phyloP scores from a whole-genome alignment of 2,329 filamentous ascomycete species.

The Xylariaceae sp. region DNA sequence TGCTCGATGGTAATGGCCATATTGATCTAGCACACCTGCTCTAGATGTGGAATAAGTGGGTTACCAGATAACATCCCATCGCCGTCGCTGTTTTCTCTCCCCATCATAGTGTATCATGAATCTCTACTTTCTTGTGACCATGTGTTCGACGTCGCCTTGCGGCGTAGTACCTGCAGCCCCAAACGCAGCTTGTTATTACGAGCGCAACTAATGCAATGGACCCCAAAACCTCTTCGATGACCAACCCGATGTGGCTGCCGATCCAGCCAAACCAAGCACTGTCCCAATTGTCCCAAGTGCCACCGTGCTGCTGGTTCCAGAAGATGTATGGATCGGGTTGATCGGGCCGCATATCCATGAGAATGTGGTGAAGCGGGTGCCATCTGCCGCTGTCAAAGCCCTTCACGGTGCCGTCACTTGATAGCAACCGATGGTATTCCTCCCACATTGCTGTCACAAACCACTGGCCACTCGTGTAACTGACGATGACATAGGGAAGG shows the following conservation, averaged over 20 bases:
- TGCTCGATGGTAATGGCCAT: constrained; percentile 57
- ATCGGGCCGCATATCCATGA: constrained; percentile 38
- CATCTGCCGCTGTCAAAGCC: constrained; percentile 25
- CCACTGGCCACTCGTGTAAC: constrained; percentile 73
- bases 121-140: too few species aligned
- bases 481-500: constrained; percentile 76
- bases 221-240: constrained; percentile 19
- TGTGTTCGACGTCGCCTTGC: too few species aligned
- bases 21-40: constrained; percentile 53
- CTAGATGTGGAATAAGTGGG: background rate
- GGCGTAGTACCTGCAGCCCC: too few species aligned
- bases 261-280: constrained; percentile 38
- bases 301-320: constrained; percentile 39
- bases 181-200: background rate
- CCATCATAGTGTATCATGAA: too few species aligned
- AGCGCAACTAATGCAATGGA: background rate
- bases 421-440: constrained; percentile 54
- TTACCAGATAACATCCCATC: too few species aligned
- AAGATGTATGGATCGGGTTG: constrained; percentile 37
- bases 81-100: too few species aligned
- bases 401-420: constrained; percentile 29
- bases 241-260: constrained; percentile 32
- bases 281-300: constrained; percentile 42
- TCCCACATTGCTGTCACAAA: constrained; percentile 76
- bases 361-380: constrained; percentile 32